Evolutionary conservation across 192 early-diverging fungal genomes (phyloP).

Genomic region (Haplosporangium gracile): DNA sequence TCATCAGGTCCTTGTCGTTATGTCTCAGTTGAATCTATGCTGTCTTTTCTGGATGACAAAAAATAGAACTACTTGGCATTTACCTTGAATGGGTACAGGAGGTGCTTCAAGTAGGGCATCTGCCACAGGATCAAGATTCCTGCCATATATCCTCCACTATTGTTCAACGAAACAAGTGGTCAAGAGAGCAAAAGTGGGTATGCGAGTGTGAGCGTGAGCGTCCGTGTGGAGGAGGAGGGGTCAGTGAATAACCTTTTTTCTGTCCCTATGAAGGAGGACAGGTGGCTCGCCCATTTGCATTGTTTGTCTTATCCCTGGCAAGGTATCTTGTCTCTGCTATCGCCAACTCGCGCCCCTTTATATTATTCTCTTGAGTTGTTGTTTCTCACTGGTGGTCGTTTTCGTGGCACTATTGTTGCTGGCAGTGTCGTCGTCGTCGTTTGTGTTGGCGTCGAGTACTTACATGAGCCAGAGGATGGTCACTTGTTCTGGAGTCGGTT

Average conservation of each 20-base stretch:
- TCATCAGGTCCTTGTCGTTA: neutral
- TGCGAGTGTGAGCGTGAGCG: slow-evolving; percentile 14
- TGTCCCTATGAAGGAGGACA: neutral
- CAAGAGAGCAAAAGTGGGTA: neutral
- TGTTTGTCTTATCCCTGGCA: no score
- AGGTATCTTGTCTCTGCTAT: neutral
- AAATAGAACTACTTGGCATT: neutral
- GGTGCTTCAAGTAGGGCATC: slow-evolving; percentile 84
- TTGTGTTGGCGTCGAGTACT: neutral
- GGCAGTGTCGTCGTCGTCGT: no score
- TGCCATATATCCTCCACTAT: slow-evolving; percentile 75
- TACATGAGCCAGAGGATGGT: slow-evolving; percentile 55
- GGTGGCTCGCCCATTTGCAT: neutral
- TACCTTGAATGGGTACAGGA: slow-evolving; percentile 96
- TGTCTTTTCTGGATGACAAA: neutral
- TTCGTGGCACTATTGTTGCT: no score
- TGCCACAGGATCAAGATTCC: slow-evolving; percentile 88
- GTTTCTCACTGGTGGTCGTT: no score
- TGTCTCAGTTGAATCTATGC: neutral
- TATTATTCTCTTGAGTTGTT: neutral
- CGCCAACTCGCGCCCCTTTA: no score
- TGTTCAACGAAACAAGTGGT: slow-evolving; percentile 2
- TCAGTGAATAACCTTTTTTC: slow-evolving; percentile 50
- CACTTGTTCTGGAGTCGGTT: slow-evolving; percentile 44
- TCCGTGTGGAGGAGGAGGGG: slow-evolving; percentile 56